Base-by-base conservation (phyloP, 805 yeast genomes). In the Hanseniaspora clermontiae region DNA sequence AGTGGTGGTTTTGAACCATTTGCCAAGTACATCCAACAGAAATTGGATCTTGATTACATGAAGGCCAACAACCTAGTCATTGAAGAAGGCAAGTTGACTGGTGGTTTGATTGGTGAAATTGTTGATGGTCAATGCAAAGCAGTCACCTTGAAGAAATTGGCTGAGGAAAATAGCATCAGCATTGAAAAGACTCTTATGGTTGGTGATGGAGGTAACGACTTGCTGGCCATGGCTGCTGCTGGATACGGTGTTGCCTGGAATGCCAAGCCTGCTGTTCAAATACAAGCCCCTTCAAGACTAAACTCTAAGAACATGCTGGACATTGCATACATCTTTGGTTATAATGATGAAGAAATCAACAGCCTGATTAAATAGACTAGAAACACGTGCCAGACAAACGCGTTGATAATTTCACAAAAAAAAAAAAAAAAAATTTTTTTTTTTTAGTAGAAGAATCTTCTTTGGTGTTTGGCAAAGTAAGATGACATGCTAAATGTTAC, bases 191-290 rank as follows among this genome's bases (percentile, higher is more conserved):
- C 83, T 1, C 83, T 86, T 48, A 96, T 96, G 50, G 85, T 91
- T 40, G 97, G 97, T 39, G 97, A 93, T 67, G 99, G 99, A 40
- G 96, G 97, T 27, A 93, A 93, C 65, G 99, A 93, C 70, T 73
- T 93, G 65, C 78, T 79, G 47, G 95, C 95, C 89, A 93, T 93
- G 97, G 77, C 73, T 1, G 79, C 71, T 14, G 96, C 96, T 2
- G 97, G 97, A 0, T 85, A 81, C 66, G 98, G 98, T 20, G 75
- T 93, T 55, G 98, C 98, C 0, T 93, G 96, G 95, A 86, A 88
- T 67, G 99, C 97, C 20, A 93, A 93, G 68, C 97, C 97, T 24
- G 82, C 77, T 60, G 98, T 93, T 1, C 97, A 89, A 68, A 67
- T 70, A 58, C 72, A 74, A 61, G 97, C 98, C 0, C 96, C 96